A percentile compares a stretch with the other conserved stretches of the same genome.
Evolutionary conservation across 768 basidiomycete genomes (phyloP).

Genomic region (Coprinellus micaceus): DNA sequence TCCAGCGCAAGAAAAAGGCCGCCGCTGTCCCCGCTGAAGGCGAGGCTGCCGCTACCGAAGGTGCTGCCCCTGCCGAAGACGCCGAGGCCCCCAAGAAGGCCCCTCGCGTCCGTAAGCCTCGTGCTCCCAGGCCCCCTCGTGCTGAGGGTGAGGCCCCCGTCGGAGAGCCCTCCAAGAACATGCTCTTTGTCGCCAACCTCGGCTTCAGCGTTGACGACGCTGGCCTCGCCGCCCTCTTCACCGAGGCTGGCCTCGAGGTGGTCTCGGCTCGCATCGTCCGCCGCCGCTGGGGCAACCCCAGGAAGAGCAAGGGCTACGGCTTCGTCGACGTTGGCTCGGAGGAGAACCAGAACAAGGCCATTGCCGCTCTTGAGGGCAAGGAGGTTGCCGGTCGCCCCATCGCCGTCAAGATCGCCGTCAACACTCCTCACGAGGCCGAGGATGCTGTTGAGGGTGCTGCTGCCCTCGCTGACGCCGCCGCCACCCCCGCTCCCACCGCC

Average conservation of each 20-base stretch:
- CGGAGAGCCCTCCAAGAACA: slow-evolving; percentile 84
- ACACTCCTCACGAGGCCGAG: slow-evolving; percentile 57
- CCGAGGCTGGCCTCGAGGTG: slow-evolving; percentile 78
- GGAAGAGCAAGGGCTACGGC: slow-evolving; percentile 94
- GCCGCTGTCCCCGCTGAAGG: slow-evolving; percentile 24
- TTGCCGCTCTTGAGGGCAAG: slow-evolving; percentile 82
- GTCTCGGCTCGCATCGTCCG: slow-evolving; percentile 87
- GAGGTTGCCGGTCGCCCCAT: slow-evolving; percentile 82
- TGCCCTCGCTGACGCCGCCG: slow-evolving; percentile 23
- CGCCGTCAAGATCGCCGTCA: slow-evolving; percentile 94
- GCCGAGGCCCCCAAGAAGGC: slow-evolving; percentile 41
- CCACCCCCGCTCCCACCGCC: slow-evolving; percentile 20
- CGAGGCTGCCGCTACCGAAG: slow-evolving; percentile 28
- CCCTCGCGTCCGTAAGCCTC: slow-evolving; percentile 54
- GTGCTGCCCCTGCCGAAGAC: slow-evolving; percentile 32
- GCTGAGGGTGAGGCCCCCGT: slow-evolving; percentile 78
- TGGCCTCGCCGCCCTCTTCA: slow-evolving; percentile 77
- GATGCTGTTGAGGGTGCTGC: slow-evolving; percentile 24
- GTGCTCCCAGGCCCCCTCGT: slow-evolving; percentile 55
- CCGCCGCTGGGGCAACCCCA: slow-evolving; percentile 76
- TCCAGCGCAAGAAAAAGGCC: slow-evolving; percentile 57
- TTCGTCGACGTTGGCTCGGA: slow-evolving; percentile 93
- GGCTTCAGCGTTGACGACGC: slow-evolving; percentile 91
- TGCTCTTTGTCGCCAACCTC: slow-evolving; percentile 97
- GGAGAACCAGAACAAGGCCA: slow-evolving; percentile 88